Evolutionary conservation across 257 asterid genomes (phyloP), one percentile per base, ranked within the genome.

Genomic region (Sherardia arvensis): DNA sequence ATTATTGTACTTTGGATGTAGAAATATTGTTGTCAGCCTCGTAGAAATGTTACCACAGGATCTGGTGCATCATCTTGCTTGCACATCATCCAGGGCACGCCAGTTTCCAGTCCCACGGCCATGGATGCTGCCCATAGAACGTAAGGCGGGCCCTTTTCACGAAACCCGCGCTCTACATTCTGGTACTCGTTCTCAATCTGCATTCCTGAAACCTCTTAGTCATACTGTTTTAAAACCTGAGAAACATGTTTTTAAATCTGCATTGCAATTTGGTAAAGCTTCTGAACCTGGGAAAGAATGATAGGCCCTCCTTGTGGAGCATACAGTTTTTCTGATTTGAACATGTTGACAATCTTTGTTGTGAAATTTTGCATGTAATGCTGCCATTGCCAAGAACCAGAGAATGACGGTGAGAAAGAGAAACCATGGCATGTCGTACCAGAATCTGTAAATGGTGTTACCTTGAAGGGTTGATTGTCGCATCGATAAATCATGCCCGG

Each of bases 61-160:
- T 80, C 85, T 9, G 98, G 98, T 66, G 97, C 98, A 29, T 91
- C 91, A 32, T 83, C 85, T 76, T 91, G 98, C 77, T 91, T 91
- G 84, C 98, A 91, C 98, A 91, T 91, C 3, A 74, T 76, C 98
- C 98, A 91, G 10, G 98, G 98, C 8, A 86, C 97, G 3, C 96
- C 91, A 1, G 97, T 91, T 0, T 85, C 12, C 3, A 83, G 91
- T 67, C 82, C 93, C 29, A 77, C 87, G 0, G 97, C 95, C 95
- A 91, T 85, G 18, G 61, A 54, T 8, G 98, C 97, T 0, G 97
- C 98, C 98, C 98, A 91, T 0, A 8, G 65, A n/a, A 91, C 95
- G 43, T 91, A 91, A 4, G 85, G 63, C 18, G 87, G 91, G 27
- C 98, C 95, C 53, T 74, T 70, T 0, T 66, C 84, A 14, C 23